Evolutionary conservation across 1,284 basidiomycete genomes (phyloP).

Genomic region (Naganishia liquefaciens): DNA sequence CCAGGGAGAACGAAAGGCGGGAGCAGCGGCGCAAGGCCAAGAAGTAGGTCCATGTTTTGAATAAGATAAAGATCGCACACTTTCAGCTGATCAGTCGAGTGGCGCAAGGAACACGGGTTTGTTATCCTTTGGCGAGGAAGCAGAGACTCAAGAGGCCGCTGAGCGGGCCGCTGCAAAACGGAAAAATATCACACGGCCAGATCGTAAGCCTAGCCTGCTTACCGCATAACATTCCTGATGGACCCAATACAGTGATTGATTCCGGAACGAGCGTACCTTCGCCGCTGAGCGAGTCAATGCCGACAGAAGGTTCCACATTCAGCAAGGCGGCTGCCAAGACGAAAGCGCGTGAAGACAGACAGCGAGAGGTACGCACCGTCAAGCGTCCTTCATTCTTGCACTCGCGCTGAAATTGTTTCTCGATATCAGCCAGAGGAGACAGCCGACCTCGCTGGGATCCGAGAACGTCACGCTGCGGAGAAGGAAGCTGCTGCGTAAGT

Average conservation of each 20-base stretch:
- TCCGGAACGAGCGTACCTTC: slow-evolving; percentile 37
- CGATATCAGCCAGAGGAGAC: slow-evolving; percentile 4
- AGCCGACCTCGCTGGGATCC: slow-evolving; percentile 66
- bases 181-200: slow-evolving; percentile 75
- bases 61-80: too few relatives aligned
- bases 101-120: slow-evolving; percentile 74
- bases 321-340: slow-evolving; percentile 1
- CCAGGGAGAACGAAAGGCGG: slow-evolving; percentile 71
- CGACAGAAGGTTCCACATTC: slow-evolving; percentile 3
- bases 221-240: neutral
- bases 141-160: slow-evolving; percentile 62
- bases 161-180: slow-evolving; percentile 56
- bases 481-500: slow-evolving; percentile 63
- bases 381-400: slow-evolving; percentile 24
- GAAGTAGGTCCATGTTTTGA: slow-evolving; percentile 62
- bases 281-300: slow-evolving; percentile 5
- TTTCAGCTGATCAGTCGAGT: slow-evolving; percentile 17
- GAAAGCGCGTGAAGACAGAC: neutral
- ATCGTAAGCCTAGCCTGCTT: slow-evolving; percentile 62
- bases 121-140: slow-evolving; percentile 82
- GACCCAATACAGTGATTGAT: slow-evolving; percentile 12
- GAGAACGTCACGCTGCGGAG: slow-evolving; percentile 70
- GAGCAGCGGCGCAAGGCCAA: slow-evolving; percentile 73
- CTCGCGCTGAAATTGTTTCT: neutral
- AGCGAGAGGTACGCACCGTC: neutral